These are phyloP conservation scores for Scenedesmus sp. DNA, from an alignment of 163 green algal genomes.

Conservation along the genomic window DNA sequence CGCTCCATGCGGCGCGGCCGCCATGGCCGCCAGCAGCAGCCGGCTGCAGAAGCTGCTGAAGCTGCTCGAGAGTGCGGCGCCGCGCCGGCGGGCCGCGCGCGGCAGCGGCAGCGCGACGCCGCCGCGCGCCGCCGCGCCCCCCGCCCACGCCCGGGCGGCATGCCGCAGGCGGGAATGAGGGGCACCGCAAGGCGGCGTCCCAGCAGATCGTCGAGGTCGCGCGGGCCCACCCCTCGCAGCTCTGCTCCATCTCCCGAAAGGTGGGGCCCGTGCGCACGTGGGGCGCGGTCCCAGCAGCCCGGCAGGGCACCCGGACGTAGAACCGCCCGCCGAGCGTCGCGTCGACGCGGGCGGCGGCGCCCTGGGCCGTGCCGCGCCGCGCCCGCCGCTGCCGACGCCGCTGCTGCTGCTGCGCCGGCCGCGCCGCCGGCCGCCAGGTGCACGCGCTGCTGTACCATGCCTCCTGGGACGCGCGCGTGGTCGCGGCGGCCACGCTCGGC, in stretches of 20 bases:
- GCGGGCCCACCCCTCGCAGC: constrained; percentile 73
- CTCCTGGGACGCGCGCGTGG: constrained; percentile 81
- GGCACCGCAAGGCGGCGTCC: constrained; percentile 74
- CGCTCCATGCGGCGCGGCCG: no score
- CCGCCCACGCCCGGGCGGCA: no score
- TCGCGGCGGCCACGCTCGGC: constrained; percentile 76
- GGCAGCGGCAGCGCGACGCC: background rate
- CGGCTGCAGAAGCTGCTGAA: constrained; percentile 80
- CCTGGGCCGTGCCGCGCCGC: no score
- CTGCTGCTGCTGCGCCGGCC: no score
- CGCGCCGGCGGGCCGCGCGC: no score
- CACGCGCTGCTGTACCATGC: constrained; percentile 65
- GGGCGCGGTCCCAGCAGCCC: no score
- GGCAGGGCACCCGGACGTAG: no score
- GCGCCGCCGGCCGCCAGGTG: constrained; percentile 50
- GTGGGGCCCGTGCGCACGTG: constrained; percentile 44
- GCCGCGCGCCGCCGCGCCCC: no score
- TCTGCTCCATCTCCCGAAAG: constrained; percentile 73
- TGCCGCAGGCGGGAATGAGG: constrained; percentile 66
- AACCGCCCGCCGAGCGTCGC: no score
- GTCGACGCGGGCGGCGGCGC: no score
- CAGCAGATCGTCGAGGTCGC: constrained; percentile 82
- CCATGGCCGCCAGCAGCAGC: no score
- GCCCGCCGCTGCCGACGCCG: no score
- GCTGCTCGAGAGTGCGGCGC: constrained; percentile 79